Conservation (phyloP, 2,329 filamentous ascomycete species). For the Nemania diffusa region DNA sequence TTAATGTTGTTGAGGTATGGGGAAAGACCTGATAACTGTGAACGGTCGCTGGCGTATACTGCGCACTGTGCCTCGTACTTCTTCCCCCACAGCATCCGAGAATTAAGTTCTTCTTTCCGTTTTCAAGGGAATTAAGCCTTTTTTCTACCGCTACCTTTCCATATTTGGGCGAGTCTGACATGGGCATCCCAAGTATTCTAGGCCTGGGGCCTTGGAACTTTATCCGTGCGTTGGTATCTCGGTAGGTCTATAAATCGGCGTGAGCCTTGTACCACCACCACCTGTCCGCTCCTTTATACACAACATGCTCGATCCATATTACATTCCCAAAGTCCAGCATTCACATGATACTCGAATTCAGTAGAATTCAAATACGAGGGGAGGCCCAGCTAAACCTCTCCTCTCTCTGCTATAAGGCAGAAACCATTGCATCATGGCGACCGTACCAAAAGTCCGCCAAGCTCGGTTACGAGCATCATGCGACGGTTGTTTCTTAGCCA, state of each 20-base stretch:
- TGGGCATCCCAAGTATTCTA: no score
- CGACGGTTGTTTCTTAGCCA: slow-evolving; percentile 65
- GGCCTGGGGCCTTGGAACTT: no score
- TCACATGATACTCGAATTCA: slow-evolving; percentile 22
- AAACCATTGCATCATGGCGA: slow-evolving; percentile 17
- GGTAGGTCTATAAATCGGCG: slow-evolving; percentile 23
- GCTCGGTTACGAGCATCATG: slow-evolving; percentile 61
- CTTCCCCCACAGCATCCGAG: no score
- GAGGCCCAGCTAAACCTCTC: background rate
- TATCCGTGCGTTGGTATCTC: no score
- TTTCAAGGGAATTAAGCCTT: no score
- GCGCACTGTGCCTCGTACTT: no score
- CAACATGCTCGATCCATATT: slow-evolving; percentile 39
- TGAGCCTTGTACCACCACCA: slow-evolving; percentile 43
- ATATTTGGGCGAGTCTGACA: no score
- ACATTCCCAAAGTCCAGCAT: slow-evolving; percentile 23
- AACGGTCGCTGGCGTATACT: no score
- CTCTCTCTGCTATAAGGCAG: background rate
- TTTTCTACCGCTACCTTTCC: no score
- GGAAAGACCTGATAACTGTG: no score
- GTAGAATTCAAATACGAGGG: slow-evolving; percentile 17
- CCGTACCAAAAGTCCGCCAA: slow-evolving; percentile 6
- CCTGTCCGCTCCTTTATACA: slow-evolving; percentile 35
- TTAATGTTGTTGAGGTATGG: no score
- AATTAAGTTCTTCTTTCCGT: no score